These are phyloP conservation scores for Dionaea muscipula DNA, from an alignment of 179 eudicot genomes.

Conservation along the genomic window DNA sequence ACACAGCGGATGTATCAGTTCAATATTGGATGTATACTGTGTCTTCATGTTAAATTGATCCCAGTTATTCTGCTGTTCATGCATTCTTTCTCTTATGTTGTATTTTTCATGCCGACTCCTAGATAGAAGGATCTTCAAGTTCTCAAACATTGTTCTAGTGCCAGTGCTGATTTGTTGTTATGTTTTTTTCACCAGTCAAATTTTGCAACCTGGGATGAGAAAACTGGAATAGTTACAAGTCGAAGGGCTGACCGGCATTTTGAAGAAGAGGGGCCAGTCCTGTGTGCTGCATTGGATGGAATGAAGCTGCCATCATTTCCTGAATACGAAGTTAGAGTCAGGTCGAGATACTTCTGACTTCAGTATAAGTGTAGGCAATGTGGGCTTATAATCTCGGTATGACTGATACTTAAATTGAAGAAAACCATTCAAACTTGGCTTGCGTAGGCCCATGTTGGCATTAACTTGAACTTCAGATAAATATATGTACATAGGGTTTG, in stretches of 20 bases:
- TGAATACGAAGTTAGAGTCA: conserved; percentile 84
- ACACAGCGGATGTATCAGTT: no score
- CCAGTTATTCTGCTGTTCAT: no score
- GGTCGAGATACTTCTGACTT: conserved; percentile 37
- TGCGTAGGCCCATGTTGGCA: neutral
- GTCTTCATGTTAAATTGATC: no score
- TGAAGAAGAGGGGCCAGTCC: conserved; percentile 97
- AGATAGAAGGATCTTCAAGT: neutral
- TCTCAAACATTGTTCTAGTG: neutral
- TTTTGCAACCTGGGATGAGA: conserved; percentile 83
- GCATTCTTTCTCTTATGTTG: no score
- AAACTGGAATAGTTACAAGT: conserved; percentile 73
- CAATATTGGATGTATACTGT: no score
- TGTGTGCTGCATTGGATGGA: conserved; percentile 87
- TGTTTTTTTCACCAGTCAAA: conserved; percentile 51
- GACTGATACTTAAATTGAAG: neutral
- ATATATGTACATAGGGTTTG: no score
- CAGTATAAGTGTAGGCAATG: neutral
- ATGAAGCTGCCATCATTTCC: conserved; percentile 85
- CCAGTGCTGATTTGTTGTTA: neutral
- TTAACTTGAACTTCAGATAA: no score
- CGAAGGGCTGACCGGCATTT: conserved; percentile 96
- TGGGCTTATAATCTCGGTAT: neutral
- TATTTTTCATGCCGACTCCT: neutral
- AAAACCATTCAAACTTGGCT: neutral